phyloP scores from a whole-genome alignment of 257 asterid genomes.

The Nicotiana tabacum region DNA sequence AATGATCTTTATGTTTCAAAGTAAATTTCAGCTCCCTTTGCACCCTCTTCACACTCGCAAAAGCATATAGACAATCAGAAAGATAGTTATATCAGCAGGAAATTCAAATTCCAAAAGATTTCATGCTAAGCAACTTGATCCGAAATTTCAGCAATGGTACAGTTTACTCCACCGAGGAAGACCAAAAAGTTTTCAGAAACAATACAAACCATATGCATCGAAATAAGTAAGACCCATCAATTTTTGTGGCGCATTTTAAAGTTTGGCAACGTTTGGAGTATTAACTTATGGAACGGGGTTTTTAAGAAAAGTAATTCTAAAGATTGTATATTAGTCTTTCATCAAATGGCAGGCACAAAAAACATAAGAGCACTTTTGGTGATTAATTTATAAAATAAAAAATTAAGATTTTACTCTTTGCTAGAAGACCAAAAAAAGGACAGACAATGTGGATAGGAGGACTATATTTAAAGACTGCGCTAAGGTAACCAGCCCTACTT shows the following conservation, averaged over 20 bases:
- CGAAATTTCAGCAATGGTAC: background rate
- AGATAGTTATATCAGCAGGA: background rate
- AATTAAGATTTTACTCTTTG: background rate
- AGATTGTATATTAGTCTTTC: background rate
- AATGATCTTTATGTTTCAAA: background rate
- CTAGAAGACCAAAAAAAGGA: background rate
- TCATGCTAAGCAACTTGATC: background rate
- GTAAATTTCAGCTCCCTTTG: background rate
- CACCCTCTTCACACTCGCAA: background rate
- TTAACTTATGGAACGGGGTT: background rate
- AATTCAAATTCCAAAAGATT: background rate
- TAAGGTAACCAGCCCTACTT: background rate
- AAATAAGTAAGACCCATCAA: background rate
- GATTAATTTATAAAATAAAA: background rate
- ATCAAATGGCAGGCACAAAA: background rate
- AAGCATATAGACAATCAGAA: background rate
- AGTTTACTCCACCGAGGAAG: background rate
- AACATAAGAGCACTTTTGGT: background rate
- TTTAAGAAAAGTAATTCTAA: background rate
- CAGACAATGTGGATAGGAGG: background rate
- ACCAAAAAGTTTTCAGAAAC: background rate
- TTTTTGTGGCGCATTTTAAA: background rate
- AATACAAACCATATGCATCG: background rate
- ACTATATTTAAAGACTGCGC: background rate
- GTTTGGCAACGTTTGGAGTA: background rate